Percentiles rank a stretch among this genome's conserved stretches.
Conservation (phyloP, 495 filamentous ascomycete genomes). For the Penicillium pulvis region DNA sequence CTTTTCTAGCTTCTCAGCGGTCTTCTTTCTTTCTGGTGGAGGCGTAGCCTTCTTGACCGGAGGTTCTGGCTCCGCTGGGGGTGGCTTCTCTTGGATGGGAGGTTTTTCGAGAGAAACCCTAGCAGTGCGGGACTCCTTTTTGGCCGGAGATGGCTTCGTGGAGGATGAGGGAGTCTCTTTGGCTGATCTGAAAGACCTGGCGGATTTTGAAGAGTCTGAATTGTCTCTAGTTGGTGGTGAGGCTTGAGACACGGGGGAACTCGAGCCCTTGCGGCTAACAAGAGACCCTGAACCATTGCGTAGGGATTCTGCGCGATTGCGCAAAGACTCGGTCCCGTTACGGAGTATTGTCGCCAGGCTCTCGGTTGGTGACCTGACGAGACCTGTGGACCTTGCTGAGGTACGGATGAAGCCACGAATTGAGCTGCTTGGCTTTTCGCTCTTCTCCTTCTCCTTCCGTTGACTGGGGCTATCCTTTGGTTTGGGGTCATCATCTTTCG, state of each 20-base stretch:
- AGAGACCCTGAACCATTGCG: constrained; percentile 23
- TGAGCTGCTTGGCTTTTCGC: constrained; percentile 17
- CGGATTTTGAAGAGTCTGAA: constrained; percentile 29
- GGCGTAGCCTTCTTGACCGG: not conserved
- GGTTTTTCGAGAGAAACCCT: constrained; percentile 6
- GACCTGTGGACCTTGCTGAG: constrained; percentile 28
- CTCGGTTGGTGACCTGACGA: constrained; percentile 35
- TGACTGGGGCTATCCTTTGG: constrained; percentile 1
- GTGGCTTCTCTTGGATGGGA: not conserved
- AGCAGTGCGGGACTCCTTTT: constrained; percentile 1
- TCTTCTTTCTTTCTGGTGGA: not conserved
- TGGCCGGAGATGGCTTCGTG: constrained; percentile 14
- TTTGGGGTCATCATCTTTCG: constrained; percentile 8
- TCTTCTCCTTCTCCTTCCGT: not conserved
- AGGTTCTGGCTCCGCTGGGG: not conserved
- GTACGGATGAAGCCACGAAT: constrained; percentile 50
- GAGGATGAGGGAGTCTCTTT: constrained; percentile 15
- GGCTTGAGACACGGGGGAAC: constrained; percentile 18
- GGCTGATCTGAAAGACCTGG: constrained; percentile 22
- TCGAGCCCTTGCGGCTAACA: constrained; percentile 20
- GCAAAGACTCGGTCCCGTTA: constrained; percentile 27
- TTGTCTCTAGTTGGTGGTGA: constrained; percentile 26
- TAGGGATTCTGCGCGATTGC: constrained; percentile 25
- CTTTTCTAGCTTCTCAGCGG: constrained; percentile 4
- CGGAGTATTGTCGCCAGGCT: constrained; percentile 28